These are phyloP conservation scores for Dothideomycetes sp. DNA, from an alignment of 2,329 filamentous ascomycete species.

Conservation along the genomic window DNA sequence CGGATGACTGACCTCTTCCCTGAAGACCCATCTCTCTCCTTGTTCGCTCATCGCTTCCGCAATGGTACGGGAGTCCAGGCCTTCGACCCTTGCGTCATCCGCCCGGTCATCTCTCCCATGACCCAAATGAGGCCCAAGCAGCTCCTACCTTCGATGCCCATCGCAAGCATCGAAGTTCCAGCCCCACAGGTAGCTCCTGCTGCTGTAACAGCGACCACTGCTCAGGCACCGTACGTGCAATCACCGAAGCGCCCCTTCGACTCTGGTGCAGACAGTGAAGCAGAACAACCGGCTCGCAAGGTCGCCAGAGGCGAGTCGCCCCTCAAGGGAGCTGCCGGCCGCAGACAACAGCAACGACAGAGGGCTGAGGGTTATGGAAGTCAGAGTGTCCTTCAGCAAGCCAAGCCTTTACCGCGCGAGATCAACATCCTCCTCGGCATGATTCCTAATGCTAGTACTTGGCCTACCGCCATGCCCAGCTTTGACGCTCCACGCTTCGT, in stretches of 20 bases:
- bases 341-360: slow-evolving; percentile 64
- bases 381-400: slow-evolving; percentile 6
- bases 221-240: slow-evolving; percentile 17
- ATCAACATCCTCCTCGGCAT: slow-evolving; percentile 49
- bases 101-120: slow-evolving; percentile 71
- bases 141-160: slow-evolving; percentile 4
- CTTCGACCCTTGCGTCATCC: slow-evolving; percentile 75
- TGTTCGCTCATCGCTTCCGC: slow-evolving; percentile 68
- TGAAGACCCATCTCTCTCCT: slow-evolving; percentile 64
- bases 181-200: slow-evolving; percentile 5
- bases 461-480: slow-evolving; percentile 47
- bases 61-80: slow-evolving; percentile 34
- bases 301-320: slow-evolving; percentile 83
- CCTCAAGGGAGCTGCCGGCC: slow-evolving; percentile 78
- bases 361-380: slow-evolving; percentile 10
- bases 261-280: slow-evolving; percentile 55
- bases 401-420: slow-evolving; percentile 13
- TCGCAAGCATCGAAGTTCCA: slow-evolving; percentile 7
- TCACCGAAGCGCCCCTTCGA: slow-evolving; percentile 38
- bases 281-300: slow-evolving; percentile 69
- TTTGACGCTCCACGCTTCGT: slow-evolving; percentile 65
- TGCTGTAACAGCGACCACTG: slow-evolving; percentile 16
- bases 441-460: slow-evolving; percentile 62
- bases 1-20: slow-evolving; percentile 93
- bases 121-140: slow-evolving; percentile 55